Percentiles rank a stretch among this genome's conserved stretches.
Evolutionary conservation across 2,329 filamentous ascomycete species (phyloP).

Genomic region (Fusarium solani-melongenae): DNA sequence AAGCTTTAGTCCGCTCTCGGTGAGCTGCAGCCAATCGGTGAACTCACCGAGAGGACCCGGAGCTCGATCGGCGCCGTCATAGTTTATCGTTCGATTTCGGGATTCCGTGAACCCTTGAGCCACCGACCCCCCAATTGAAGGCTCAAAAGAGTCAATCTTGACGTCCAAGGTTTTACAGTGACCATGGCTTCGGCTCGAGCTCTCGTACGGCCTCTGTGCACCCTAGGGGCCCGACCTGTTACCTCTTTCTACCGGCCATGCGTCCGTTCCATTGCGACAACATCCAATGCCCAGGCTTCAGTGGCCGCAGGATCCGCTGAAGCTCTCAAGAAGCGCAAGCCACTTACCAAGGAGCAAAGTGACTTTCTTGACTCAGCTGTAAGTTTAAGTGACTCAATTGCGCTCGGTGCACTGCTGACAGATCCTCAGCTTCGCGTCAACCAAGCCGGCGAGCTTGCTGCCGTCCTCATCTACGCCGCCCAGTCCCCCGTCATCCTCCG

Average conservation of each 20-base stretch:
- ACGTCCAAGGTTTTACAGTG: neutral
- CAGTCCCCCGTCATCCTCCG: constrained; percentile 86
- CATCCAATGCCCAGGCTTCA: constrained; percentile 29
- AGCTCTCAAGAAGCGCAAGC: constrained; percentile 59
- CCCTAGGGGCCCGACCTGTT: constrained; percentile 27
- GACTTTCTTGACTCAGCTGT: constrained; percentile 81
- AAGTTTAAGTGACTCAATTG: constrained; percentile 42
- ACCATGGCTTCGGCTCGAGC: constrained; percentile 36
- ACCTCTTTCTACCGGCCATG: constrained; percentile 23
- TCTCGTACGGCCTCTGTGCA: constrained; percentile 27
- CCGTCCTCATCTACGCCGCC: constrained; percentile 90
- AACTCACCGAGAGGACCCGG: constrained; percentile 26
- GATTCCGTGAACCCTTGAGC: neutral
- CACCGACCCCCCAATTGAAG: constrained; percentile 15
- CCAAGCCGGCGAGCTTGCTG: constrained; percentile 97
- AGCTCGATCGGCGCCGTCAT: constrained; percentile 28
- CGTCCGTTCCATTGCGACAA: constrained; percentile 37
- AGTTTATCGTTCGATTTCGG: constrained; percentile 40
- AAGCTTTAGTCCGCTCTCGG: constrained; percentile 42
- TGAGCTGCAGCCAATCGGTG: constrained; percentile 16
- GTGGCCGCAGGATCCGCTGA: constrained; percentile 35
- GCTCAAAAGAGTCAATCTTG: neutral
- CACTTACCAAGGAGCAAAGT: constrained; percentile 76
- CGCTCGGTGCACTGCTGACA: constrained; percentile 10
- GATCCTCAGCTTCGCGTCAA: constrained; percentile 82